Conservation (phyloP, 176 grass and related monocot species). For the maize (Zea mays) region Zm-B73-REFERENCE-NAM-5.0 NC_050099.1:181938501-181939000, state of each 20-base stretch:
- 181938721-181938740: conserved; percentile 96
- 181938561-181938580: conserved; percentile 33
- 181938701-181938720: conserved; percentile 98
- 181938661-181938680: conserved; percentile 82
- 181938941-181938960: conserved; percentile 84
- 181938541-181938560: conserved; percentile 5
- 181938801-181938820: conserved; percentile 29
- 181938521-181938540: conserved; percentile 23
- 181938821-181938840: background rate
- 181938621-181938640: conserved; percentile 93
- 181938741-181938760: conserved; percentile 90
- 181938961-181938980: conserved; percentile 99
- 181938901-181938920: conserved; percentile 89
- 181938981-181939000: conserved; percentile 25
- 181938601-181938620: conserved; percentile 97
- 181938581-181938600: conserved; percentile 91
- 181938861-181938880: conserved; percentile 95
- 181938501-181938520: conserved; percentile 10
- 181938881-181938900: conserved; percentile 95
- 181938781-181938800: conserved; percentile 9
- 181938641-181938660: conserved; percentile 79
- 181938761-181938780: conserved; percentile 52
- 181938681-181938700: conserved; percentile 89
- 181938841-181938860: conserved; percentile 77
- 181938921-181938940: conserved; percentile 82